phyloP scores from a whole-genome alignment of 2,329 filamentous ascomycete genomes.

The Exophiala mesophila region DNA sequence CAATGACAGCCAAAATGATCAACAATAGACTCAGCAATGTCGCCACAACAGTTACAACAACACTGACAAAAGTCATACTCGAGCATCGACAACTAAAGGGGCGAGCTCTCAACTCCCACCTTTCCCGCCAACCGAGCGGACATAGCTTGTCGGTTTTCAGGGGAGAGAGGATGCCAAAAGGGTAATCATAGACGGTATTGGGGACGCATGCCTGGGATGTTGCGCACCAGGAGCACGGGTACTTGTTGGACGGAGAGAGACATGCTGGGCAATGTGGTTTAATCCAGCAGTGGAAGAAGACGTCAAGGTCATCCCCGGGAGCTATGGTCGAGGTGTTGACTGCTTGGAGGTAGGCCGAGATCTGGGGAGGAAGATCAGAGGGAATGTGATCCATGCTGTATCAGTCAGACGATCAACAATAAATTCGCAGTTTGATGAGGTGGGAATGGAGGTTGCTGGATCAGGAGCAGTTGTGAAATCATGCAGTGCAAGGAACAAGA shows the following conservation, averaged over 20 bases:
- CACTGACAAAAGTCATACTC: conserved; percentile 36
- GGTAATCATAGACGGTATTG: conserved; percentile 29
- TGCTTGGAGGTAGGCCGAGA: neutral
- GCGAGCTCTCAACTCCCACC: conserved; percentile 38
- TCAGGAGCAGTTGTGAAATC: too few species aligned
- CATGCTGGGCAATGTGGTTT: conserved; percentile 16
- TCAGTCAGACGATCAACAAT: too few species aligned
- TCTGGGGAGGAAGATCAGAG: neutral
- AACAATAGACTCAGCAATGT: conserved; percentile 55
- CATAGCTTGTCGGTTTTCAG: conserved; percentile 34
- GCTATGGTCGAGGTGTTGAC: conserved; percentile 5
- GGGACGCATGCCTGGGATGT: conserved; percentile 38
- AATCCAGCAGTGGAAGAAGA: conserved; percentile 25
- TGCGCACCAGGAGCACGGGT: conserved; percentile 26
- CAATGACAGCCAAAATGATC: conserved; percentile 72
- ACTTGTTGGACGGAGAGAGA: conserved; percentile 17
- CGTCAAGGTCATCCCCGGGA: conserved; percentile 14
- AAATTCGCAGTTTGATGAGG: too few species aligned
- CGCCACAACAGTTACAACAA: conserved; percentile 30
- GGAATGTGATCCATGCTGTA: too few species aligned
- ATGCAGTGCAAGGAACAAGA: too few species aligned
- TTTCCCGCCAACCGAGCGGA: conserved; percentile 36
- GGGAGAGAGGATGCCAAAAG: conserved; percentile 37
- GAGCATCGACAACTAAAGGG: conserved; percentile 40
- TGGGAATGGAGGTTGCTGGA: too few species aligned